Percentiles rank a stretch among this genome's conserved stretches.
Conservation (phyloP, 768 basidiomycete genomes). For the Mrakia gelida region DNA sequence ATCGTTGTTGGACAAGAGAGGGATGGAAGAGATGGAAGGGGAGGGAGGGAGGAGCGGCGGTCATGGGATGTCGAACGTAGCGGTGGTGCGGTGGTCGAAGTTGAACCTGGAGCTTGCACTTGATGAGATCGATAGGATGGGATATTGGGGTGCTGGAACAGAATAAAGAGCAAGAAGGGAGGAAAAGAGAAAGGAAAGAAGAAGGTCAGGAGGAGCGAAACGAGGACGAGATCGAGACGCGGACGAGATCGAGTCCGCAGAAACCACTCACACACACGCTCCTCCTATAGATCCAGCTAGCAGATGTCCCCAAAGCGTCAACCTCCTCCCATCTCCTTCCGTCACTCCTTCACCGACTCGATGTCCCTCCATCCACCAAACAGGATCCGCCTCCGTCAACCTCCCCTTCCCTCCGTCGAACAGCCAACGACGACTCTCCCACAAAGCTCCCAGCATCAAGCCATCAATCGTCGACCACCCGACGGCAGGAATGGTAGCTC, state of each 20-base stretch:
- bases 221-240: not conserved
- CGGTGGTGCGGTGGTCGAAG: not conserved
- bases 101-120: conserved; percentile 3
- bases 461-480: conserved; percentile 2
- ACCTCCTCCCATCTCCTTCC: not conserved
- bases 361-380: not conserved
- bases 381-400: not conserved
- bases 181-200: not conserved
- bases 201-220: not conserved
- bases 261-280: not conserved
- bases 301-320: not conserved
- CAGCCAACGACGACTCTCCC: not conserved
- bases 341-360: not conserved
- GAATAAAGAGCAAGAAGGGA: not conserved
- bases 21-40: conserved; percentile 7
- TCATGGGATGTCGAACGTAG: not conserved
- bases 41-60: not conserved
- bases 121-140: conserved; percentile 11
- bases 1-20: conserved; percentile 10
- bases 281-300: not conserved
- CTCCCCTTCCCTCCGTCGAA: not conserved
- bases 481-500: not conserved
- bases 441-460: not conserved
- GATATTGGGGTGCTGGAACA: not conserved
- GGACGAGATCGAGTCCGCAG: not conserved